Base-by-base conservation (phyloP, 305 asterid species). In the Fraxinus albicans region DNA sequence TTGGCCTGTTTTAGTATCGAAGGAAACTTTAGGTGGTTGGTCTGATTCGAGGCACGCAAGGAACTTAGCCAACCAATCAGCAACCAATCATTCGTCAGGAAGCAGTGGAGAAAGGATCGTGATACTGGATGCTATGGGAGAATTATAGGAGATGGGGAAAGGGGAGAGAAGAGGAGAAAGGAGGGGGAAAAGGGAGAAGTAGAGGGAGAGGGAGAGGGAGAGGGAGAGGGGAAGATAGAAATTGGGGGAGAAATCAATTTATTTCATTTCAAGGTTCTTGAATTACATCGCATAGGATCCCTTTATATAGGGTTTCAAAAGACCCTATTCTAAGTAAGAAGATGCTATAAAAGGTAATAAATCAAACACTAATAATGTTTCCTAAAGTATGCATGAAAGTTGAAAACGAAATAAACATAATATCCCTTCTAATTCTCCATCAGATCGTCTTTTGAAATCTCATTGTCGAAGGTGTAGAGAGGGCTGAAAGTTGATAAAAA, bases 21-120 rank as follows among this genome's bases (percentile, higher is more conserved):
- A 33, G 50, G 35, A 73, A 27, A 58, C n/a, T 60, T 84, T 50
- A 38, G 63, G 63, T 76, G 79, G 42, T 50, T 67, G 65, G 36
- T 80, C 73, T 79, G 60, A 69, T 53, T 80, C 40, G 33, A 6
- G 33, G 44, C 35, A 65, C 2, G 8, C 35, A 65, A 25, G 35
- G 35, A 6, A 27, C 35, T 29, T 6, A 50, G 2, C n/a, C 27
- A 25, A 25, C 27, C 27, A 25, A 25, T 25, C 27, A 25, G 27
- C 15, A 77, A 8, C 79, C 8, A 4, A 17, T 53, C 63, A 53
- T 5, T 53, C 8, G 23, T 53, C 8, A 1, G 8, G 63, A 47
- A 47, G 58, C 58, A 13, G 58, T 13, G 58, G 63, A 53, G 63
- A 53, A 53, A 53, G 23, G 63, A 53, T 53, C 53, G n/a, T 44